Evolutionary conservation across 805 yeast genomes (phyloP).

Genomic region (Candida ponderosae): DNA sequence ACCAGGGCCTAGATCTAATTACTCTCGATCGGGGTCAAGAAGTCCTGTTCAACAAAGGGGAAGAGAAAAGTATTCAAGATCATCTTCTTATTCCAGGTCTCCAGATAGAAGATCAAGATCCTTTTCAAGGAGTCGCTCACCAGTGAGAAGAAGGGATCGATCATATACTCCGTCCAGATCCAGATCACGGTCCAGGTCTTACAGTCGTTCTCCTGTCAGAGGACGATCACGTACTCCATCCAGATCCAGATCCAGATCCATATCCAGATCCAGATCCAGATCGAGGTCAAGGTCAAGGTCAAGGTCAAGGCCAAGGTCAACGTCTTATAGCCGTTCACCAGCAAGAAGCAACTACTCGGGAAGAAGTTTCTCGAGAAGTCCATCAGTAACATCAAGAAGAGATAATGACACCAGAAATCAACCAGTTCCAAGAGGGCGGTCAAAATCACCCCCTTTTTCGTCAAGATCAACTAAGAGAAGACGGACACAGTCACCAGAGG

Average conservation of each 20-base stretch:
- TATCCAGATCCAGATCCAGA: slow-evolving; percentile 1
- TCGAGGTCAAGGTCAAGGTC: slow-evolving; percentile 10
- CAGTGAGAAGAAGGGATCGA: too few relatives aligned
- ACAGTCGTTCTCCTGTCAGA: slow-evolving; percentile 3
- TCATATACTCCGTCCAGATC: too few relatives aligned
- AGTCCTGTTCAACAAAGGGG: too few relatives aligned
- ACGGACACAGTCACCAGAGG: too few relatives aligned
- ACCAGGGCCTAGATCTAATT: slow-evolving; percentile 8
- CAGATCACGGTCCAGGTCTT: slow-evolving; percentile 6
- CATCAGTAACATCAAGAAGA: slow-evolving; percentile 6
- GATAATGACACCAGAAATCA: not conserved
- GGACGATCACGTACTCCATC: slow-evolving; percentile 7
- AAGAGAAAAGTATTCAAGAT: slow-evolving; percentile 21
- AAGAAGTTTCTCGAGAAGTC: slow-evolving; percentile 11
- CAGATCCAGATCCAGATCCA: slow-evolving; percentile 6
- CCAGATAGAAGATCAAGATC: slow-evolving; percentile 6
- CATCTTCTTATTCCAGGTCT: slow-evolving; percentile 4
- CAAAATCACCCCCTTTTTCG: not conserved
- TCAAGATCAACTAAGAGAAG: too few relatives aligned
- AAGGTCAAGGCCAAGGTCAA: slow-evolving; percentile 6
- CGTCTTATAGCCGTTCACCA: slow-evolving; percentile 4
- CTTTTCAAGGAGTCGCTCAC: slow-evolving; percentile 7
- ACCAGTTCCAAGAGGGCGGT: not conserved
- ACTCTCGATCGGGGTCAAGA: slow-evolving; percentile 10
- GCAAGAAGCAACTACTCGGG: slow-evolving; percentile 4